phyloP scores from a whole-genome alignment of 345 rosid species.

The Lenwebbia sp. region DNA sequence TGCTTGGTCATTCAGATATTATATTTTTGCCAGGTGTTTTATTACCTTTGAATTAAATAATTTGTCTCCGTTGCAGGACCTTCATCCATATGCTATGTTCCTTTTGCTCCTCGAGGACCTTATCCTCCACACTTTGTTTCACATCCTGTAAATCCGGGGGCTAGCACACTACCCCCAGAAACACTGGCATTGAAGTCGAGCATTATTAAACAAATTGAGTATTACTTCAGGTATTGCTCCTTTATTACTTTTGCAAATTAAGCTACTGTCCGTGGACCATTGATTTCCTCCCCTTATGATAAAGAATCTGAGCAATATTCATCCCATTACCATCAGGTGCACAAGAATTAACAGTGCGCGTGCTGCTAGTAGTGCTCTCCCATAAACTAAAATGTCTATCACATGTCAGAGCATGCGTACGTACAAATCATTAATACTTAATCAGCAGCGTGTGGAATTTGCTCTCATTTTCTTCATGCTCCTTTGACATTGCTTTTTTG shows the following conservation, averaged over 20 bases:
- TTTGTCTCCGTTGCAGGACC: conserved; percentile 35
- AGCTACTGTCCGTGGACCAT: background rate
- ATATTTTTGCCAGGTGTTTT: background rate
- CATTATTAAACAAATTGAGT: conserved; percentile 70
- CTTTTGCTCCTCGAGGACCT: conserved; percentile 67
- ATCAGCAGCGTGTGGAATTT: background rate
- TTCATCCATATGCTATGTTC: conserved; percentile 48
- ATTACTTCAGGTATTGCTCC: conserved; percentile 77
- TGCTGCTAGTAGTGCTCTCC: background rate
- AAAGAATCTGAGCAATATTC: background rate
- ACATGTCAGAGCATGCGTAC: background rate
- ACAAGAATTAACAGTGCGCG: background rate
- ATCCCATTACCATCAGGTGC: background rate
- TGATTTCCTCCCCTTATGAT: background rate
- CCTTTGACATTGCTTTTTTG: background rate
- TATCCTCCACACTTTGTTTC: conserved; percentile 49
- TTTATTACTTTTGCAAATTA: background rate
- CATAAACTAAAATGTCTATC: background rate
- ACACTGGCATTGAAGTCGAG: conserved; percentile 31
- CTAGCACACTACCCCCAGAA: conserved; percentile 36
- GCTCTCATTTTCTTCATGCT: background rate
- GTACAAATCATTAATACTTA: background rate
- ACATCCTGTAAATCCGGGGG: conserved; percentile 47
- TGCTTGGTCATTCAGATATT: background rate
- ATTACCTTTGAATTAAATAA: background rate